Conservation (phyloP, 768 basidiomycete genomes). For the Podaxis sp. region DNA sequence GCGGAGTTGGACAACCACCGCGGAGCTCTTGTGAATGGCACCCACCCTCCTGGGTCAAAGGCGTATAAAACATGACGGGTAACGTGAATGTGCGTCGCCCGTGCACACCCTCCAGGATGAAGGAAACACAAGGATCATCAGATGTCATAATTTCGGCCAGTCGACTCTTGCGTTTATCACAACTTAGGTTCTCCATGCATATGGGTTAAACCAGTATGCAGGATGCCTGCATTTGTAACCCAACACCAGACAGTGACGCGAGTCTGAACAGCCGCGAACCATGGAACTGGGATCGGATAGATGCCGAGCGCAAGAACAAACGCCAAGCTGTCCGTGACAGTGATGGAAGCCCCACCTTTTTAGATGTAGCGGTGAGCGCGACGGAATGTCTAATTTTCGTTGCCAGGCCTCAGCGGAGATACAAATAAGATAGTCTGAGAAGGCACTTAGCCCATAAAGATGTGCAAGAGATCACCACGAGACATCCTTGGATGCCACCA, state of each 20-base stretch:
- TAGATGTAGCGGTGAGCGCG: neutral
- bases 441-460: too few species aligned
- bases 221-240: neutral
- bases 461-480: too few species aligned
- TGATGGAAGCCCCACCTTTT: neutral
- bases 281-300: conserved; percentile 1
- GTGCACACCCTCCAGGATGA: neutral
- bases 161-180: neutral
- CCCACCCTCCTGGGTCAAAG: neutral
- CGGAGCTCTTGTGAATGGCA: neutral
- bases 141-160: conserved; percentile 4
- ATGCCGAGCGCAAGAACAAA: neutral
- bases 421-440: neutral
- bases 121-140: neutral
- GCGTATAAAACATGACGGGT: neutral
- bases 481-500: too few species aligned
- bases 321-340: neutral
- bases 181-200: neutral
- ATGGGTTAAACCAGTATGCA: neutral
- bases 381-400: neutral
- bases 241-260: neutral
- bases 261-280: neutral
- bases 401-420: neutral
- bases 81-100: neutral
- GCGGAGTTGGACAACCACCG: neutral